Base-by-base conservation (phyloP, 768 basidiomycete genomes). In the Lentinula edodes region DNA sequence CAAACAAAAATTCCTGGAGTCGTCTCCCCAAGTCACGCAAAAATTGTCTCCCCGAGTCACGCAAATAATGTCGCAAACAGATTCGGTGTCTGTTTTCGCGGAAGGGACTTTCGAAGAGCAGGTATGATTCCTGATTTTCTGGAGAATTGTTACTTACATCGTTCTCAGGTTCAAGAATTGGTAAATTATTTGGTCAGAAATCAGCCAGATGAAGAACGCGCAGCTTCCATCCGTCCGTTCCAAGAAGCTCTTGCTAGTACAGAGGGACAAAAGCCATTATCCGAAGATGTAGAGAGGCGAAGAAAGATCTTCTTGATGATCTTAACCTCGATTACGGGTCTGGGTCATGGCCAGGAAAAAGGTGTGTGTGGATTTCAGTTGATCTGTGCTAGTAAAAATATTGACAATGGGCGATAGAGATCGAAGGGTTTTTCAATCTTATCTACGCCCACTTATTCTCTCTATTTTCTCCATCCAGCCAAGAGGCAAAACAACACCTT, bases 81-180 rank as follows among this genome's bases (percentile, higher is more conserved):
- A 93, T 75, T 89, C 90, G 43, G 79, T 93, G 61, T 86, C 91
- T 62, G 85, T 93, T 65, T 93, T 92, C 69, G 86, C 89, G 18
- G 92, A 95, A 74, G 92, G 92, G 55, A 93, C 91, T 1, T 93
- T 90, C 67, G 87, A 89, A 71, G 92, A 95, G 73, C 90, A 93
- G 84, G 91, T 90, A 71, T 66, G 67, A 36, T 39, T 36, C 28
- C 52, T 54, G 23, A 39, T 42, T 53, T 32, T 41, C 3, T 1
- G 18, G 35, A 23, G 12, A 34, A 7, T 39, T 61, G 52, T 5
- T 63, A n/a, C 28, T 32, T 61, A 55, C 64, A 56, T 50, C 23
- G 59, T 52, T 55, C 20, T 32, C 72, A 95, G 89, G 83, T 92
- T 69, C 82, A 84, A 69, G 92, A 94, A 69, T 77, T 94, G 41